A percentile compares a stretch with the other conserved stretches of the same genome.
These are phyloP conservation scores for Spiraea crenata DNA, from an alignment of 331 rosid genomes.

Conservation along the genomic window DNA sequence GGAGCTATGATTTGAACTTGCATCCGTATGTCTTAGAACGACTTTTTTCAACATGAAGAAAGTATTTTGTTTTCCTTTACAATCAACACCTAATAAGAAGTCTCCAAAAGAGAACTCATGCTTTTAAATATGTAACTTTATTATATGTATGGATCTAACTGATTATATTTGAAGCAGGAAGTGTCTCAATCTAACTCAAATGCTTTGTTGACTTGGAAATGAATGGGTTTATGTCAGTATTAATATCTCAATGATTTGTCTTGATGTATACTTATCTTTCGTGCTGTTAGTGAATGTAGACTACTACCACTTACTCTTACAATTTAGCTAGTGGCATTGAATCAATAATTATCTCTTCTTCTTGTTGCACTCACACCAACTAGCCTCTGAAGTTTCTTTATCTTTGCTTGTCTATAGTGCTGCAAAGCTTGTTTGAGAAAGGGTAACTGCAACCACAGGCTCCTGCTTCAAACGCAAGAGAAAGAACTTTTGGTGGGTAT, in stretches of 20 bases:
- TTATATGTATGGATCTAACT: too few species aligned
- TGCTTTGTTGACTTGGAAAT: too few species aligned
- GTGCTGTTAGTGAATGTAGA: background rate
- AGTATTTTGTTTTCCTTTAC: too few species aligned
- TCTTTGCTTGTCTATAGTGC: conserved; percentile 38
- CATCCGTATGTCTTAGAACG: background rate
- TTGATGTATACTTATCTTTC: background rate
- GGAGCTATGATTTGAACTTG: background rate
- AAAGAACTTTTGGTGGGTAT: conserved; percentile 68
- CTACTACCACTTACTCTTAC: background rate
- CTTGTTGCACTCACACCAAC: background rate
- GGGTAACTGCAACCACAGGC: conserved; percentile 56
- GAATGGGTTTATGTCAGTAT: too few species aligned
- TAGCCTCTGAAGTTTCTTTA: conserved; percentile 26
- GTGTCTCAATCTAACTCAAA: too few species aligned
- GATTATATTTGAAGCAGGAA: too few species aligned
- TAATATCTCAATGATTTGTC: background rate
- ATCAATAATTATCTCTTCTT: background rate
- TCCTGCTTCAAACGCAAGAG: conserved; percentile 58
- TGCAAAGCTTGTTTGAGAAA: conserved; percentile 45
- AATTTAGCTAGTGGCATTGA: too few species aligned
- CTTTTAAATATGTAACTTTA: background rate
- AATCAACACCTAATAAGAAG: too few species aligned
- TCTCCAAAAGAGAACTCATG: background rate
- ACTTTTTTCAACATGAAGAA: background rate